Conservation (phyloP, 2,329 filamentous ascomycete genomes). For the Coleophoma cylindrospora region DNA sequence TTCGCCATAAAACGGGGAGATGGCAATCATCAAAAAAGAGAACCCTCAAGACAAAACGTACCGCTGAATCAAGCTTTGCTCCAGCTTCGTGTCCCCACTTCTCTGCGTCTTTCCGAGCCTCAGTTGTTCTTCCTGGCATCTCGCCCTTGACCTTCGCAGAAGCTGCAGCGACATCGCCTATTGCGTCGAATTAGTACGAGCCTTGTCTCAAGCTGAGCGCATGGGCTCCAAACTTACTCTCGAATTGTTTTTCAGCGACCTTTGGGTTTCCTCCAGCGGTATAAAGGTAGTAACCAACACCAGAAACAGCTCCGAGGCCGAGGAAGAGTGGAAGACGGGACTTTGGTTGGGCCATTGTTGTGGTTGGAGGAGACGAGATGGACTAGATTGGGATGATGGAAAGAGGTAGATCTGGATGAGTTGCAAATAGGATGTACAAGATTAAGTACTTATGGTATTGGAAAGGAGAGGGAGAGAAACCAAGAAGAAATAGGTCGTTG, state of each 20-base stretch:
- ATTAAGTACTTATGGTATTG: too few species aligned
- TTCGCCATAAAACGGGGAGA: not conserved
- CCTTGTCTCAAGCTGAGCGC: not conserved
- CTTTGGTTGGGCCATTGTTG: slow-evolving; percentile 28
- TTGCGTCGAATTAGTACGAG: not conserved
- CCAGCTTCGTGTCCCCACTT: slow-evolving; percentile 57
- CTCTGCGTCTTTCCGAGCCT: slow-evolving; percentile 61
- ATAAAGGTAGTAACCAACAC: slow-evolving; percentile 88
- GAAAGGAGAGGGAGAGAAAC: too few species aligned
- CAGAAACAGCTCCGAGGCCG: slow-evolving; percentile 60
- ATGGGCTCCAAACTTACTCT: slow-evolving; percentile 54
- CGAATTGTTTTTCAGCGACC: slow-evolving; percentile 78
- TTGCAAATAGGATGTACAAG: not conserved
- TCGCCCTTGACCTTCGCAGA: slow-evolving; percentile 63
- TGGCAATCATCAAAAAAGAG: not conserved
- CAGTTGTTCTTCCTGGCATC: slow-evolving; percentile 54
- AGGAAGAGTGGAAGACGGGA: slow-evolving; percentile 36
- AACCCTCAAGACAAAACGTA: slow-evolving; percentile 37
- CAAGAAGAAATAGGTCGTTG: too few species aligned
- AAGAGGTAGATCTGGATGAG: not conserved
- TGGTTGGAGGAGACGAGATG: not conserved
- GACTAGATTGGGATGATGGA: slow-evolving; percentile 4
- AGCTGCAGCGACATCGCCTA: slow-evolving; percentile 72
- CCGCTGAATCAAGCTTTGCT: slow-evolving; percentile 62
- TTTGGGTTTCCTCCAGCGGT: slow-evolving; percentile 74